Conservation (phyloP, 1,284 basidiomycete species). For the Rhodotorula sp. region DNA sequence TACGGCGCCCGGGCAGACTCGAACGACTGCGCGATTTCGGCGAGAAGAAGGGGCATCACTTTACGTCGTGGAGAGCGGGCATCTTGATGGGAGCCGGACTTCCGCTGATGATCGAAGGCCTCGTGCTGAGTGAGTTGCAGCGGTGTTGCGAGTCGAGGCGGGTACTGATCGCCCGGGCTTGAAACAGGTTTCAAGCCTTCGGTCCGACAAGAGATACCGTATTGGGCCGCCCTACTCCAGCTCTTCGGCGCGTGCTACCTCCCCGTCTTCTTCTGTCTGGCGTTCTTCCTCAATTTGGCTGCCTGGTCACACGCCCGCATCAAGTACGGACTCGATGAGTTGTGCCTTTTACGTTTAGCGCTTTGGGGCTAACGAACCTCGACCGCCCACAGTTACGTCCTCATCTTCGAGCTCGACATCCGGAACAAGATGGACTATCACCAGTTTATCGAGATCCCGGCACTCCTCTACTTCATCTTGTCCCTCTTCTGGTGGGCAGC, state of each 20-base stretch:
- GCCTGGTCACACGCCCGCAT: conserved; percentile 68
- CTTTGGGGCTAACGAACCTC: no score
- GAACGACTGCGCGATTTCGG: conserved; percentile 38
- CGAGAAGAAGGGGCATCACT: conserved; percentile 31
- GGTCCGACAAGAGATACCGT: conserved; percentile 63
- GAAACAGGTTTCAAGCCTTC: conserved; percentile 56
- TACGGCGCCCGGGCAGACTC: conserved; percentile 9
- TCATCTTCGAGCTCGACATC: conserved; percentile 52
- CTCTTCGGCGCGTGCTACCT: conserved; percentile 77
- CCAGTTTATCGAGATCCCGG: conserved; percentile 62
- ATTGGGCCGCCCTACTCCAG: conserved; percentile 71
- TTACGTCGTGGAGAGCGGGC: conserved; percentile 53
- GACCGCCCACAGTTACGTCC: not conserved
- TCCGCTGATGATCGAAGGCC: conserved; percentile 69
- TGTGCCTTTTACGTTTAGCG: conserved; percentile 57
- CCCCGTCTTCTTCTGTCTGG: conserved; percentile 71
- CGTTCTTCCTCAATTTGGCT: conserved; percentile 74
- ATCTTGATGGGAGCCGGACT: conserved; percentile 72
- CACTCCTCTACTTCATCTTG: conserved; percentile 31
- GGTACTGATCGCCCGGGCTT: no score
- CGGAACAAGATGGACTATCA: conserved; percentile 73
- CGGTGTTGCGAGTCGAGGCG: no score
- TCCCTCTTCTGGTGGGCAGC: conserved; percentile 39
- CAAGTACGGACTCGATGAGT: conserved; percentile 50
- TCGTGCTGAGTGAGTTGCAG: conserved; percentile 56